Conservation (phyloP, 1,284 basidiomycete species). For the Cystobasidiaceae sp. region DNA sequence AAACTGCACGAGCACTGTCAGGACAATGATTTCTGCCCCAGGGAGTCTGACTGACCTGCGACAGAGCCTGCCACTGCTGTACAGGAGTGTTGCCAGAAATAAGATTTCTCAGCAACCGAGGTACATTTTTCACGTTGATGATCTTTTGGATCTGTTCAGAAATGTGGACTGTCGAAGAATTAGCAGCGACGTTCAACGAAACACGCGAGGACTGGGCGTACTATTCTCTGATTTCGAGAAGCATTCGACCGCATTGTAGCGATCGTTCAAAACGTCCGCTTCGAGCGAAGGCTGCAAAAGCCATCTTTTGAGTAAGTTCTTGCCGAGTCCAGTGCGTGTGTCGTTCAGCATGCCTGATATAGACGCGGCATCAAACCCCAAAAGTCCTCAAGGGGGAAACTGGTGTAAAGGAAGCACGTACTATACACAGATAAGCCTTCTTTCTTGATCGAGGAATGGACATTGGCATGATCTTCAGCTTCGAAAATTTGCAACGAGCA, state of each 20-base stretch:
- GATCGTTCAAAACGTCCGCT: conserved; percentile 60
- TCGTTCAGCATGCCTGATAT: conserved; percentile 65
- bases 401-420: too few relatives aligned
- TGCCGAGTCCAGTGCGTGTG: conserved; percentile 70
- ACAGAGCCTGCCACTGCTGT: conserved; percentile 70
- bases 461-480: conserved; percentile 73
- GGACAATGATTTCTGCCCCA: too few relatives aligned
- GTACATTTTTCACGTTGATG: conserved; percentile 70
- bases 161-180: conserved; percentile 27
- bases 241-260: conserved; percentile 74
- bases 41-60: conserved; percentile 63
- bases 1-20: conserved; percentile 65
- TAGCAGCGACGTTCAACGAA: neutral
- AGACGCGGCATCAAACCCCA: too few relatives aligned
- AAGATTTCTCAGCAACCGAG: conserved; percentile 58
- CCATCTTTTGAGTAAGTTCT: conserved; percentile 72
- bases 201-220: neutral
- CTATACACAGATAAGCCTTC: conserved; percentile 82
- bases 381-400: too few relatives aligned
- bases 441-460: conserved; percentile 71
- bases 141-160: conserved; percentile 58
- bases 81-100: conserved; percentile 60
- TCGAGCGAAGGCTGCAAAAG: conserved; percentile 73
- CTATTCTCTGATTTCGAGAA: conserved; percentile 51
- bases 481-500: conserved; percentile 70